phyloP scores from a whole-genome alignment of 208 protist species.

The Trypanosoma platydactyli region DNA sequence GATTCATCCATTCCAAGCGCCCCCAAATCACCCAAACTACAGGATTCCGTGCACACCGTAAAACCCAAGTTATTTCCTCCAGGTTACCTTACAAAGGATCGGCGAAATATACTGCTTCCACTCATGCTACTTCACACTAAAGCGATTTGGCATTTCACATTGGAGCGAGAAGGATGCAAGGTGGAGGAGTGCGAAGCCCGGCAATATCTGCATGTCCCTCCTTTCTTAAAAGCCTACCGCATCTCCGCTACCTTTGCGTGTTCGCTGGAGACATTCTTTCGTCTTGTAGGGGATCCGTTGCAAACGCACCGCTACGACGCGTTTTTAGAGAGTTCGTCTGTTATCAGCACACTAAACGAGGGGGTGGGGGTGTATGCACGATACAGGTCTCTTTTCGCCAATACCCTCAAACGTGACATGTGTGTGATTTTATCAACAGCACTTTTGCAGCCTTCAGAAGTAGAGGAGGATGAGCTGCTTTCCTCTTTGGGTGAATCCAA shows the following conservation, averaged over 20 bases:
- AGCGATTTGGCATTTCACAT: neutral
- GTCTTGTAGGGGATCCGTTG: constrained; percentile 24
- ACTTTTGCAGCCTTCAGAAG: constrained; percentile 14
- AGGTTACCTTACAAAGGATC: neutral
- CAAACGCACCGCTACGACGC: constrained; percentile 22
- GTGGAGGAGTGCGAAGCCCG: constrained; percentile 27
- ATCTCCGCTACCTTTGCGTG: constrained; percentile 24
- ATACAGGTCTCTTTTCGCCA: constrained; percentile 1
- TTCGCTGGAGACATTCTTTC: constrained; percentile 23
- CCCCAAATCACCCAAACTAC: neutral
- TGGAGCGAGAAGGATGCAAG: constrained; percentile 18
- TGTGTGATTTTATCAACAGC: constrained; percentile 6
- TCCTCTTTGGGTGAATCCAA: neutral
- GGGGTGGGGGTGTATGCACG: constrained; percentile 15
- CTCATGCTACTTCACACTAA: constrained; percentile 14
- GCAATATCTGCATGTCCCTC: constrained; percentile 2
- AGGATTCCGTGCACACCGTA: neutral
- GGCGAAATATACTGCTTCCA: neutral
- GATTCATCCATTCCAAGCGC: neutral
- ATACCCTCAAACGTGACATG: constrained; percentile 11
- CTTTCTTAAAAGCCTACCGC: constrained; percentile 26
- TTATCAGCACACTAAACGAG: constrained; percentile 6
- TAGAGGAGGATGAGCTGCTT: neutral
- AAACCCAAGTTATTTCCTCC: neutral
- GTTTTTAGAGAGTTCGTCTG: constrained; percentile 1